A percentile compares a stretch with the other conserved stretches of the same genome.
phyloP scores from a whole-genome alignment of 2,329 filamentous ascomycete genomes.

The Xylaria sp. region DNA sequence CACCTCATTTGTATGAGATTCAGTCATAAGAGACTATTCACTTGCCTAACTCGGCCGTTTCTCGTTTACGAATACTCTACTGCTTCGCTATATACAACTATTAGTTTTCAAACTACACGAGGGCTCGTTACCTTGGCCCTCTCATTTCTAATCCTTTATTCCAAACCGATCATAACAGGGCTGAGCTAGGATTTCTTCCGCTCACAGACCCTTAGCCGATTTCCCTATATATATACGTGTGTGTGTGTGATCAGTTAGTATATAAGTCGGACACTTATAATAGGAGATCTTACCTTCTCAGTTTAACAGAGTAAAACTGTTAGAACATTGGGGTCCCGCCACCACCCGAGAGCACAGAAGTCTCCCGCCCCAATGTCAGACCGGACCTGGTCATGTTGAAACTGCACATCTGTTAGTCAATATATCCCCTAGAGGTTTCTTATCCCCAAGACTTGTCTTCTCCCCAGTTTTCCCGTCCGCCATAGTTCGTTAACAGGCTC shows the following conservation, averaged over 20 bases:
- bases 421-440: neutral
- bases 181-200: neutral
- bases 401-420: neutral
- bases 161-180: too few species aligned
- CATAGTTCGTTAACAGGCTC: neutral
- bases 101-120: too few species aligned
- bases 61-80: too few species aligned
- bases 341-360: conserved; percentile 6
- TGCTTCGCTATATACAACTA: too few species aligned
- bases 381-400: neutral
- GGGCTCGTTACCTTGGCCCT: too few species aligned
- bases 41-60: too few species aligned
- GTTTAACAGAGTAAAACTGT: neutral
- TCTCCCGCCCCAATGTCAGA: conserved; percentile 6
- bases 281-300: neutral
- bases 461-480: neutral
- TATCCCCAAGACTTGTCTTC: neutral
- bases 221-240: too few species aligned
- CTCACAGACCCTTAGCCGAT: too few species aligned
- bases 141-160: too few species aligned
- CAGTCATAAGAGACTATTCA: too few species aligned
- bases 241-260: neutral
- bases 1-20: too few species aligned
- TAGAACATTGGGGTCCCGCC: neutral
- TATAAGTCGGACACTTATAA: neutral